Base-by-base conservation (phyloP, 2,329 filamentous ascomycete genomes). In the Neofusicoccum umdonicola region DNA sequence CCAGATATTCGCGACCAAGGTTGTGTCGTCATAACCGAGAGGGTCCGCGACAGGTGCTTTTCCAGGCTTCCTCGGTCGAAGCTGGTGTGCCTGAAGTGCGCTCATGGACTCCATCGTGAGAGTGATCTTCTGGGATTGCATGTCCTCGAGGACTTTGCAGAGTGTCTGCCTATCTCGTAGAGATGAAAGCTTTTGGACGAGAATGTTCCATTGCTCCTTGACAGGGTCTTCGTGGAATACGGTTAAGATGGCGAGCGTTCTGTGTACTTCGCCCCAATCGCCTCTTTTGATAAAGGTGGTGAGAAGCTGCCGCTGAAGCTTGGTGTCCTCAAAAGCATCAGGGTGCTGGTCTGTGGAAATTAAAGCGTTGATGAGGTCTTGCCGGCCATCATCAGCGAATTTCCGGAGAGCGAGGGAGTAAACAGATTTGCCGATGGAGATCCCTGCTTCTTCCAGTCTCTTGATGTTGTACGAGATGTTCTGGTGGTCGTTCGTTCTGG, bases 391-490 rank as follows among this genome's bases (percentile, higher is more conserved):
- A 19, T 76, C 76, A 4, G 88, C 88, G 64, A 95, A 85, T 64
- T 86, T 84, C 45, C 85, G 81, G 4, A 96, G 71, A 9, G 90
- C 82, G 47, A 84, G 83, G 50, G 86, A 84, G 72, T 92, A 97
- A 2, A 85, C 82, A 4, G 86, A 88, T 4, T 82, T 77, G 3
- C 85, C 83, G 34, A 92, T 80, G 0, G 81, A 80, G 35, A 97
- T 90, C 0, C 86, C 87, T 5, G 86, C 79, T 60, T 82, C 78
- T 66, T 84, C 80, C 3, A 97, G 80, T 62, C 87, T 83, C 31
- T 82, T 74, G 31, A 96, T 83, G 37, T 87, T 85, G 0, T 79
- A 73, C 27, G 81, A 71, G n/a, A 95, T 79, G 6, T 82, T 84
- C 37, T 83, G 78, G 0, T 86, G 75, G 9, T 83, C 83, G 1